Evolutionary conservation across 2,329 filamentous ascomycete genomes (phyloP), one percentile per base, ranked within the genome.

Genomic region (Penicillium sp.): DNA sequence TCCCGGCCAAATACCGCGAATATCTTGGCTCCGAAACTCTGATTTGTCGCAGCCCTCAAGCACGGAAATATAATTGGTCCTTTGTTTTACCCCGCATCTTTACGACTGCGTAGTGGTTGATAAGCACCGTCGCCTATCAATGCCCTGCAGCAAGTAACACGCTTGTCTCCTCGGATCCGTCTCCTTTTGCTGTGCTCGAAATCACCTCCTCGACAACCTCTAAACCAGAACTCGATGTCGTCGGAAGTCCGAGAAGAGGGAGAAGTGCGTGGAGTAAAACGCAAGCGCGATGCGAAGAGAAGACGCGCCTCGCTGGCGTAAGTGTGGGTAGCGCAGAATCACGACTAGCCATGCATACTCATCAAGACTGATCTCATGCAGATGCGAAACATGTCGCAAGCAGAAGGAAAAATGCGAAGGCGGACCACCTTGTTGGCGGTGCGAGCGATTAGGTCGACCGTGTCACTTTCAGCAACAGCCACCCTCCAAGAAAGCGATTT

Each of bases 341-440:
- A 21, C 21, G 20, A 27, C 8, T 7, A 27, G 13, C 3, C 17
- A 3, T n/a, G 18, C 24, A 4, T 3, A 3, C 3, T 7, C 37
- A 8, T 10, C 10, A 26, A 7, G 9, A 26, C 21, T 40, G 21
- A 40, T n/a, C 5, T 15, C 4, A 26, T 15, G 5, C 23, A 82
- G 80, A 49, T 82, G 80, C 59, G 78, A 81, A 61, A 77, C 75
- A 37, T 82, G 79, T 61, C 77, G 79, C 43, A 74, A 77, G 51
- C 73, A 79, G 43, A 82, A 82, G 58, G 80, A 82, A 61, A 81
- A 81, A 63, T 82, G 80, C 58, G 79, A 82, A 56, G 80, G 79
- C 32, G 80, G 79, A 29, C 70, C 78, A 8, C 80, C 80, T 1
- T 82, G 80, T 57, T 75, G 77, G 49, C 68, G 80, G 47, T 82